These are phyloP conservation scores for Mycena polygramma DNA, from an alignment of 768 basidiomycete species.

Conservation along the genomic window DNA sequence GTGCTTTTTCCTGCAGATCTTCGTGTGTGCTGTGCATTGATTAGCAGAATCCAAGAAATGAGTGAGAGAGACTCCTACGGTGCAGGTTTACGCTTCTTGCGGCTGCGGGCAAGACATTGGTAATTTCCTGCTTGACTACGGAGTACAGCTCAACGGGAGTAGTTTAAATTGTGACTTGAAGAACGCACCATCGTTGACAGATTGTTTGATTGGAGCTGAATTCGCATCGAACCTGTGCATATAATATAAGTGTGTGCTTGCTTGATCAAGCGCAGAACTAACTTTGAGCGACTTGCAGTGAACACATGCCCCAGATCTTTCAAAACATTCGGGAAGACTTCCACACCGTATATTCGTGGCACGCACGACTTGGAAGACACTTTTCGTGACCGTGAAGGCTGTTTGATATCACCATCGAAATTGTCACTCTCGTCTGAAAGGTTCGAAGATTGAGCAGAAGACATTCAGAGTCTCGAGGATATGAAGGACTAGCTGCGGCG, in stretches of 20 bases:
- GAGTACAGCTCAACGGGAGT: background rate
- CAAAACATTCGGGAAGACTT: conserved; percentile 2
- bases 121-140: conserved; percentile 54
- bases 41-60: conserved; percentile 8
- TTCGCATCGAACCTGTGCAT: conserved; percentile 64
- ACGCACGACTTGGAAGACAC: conserved; percentile 20
- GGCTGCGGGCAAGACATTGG: conserved; percentile 58
- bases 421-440: conserved; percentile 27
- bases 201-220: conserved; percentile 57
- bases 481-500: conserved; percentile 30
- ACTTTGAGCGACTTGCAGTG: conserved; percentile 73
- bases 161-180: background rate
- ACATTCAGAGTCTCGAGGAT: conserved; percentile 6
- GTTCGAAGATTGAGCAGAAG: conserved; percentile 6
- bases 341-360: too few relatives aligned
- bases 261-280: conserved; percentile 19
- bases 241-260: background rate
- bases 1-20: conserved; percentile 61
- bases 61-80: conserved; percentile 53
- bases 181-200: conserved; percentile 58
- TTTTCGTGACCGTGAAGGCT: conserved; percentile 1
- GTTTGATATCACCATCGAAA: conserved; percentile 1
- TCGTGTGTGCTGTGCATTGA: conserved; percentile 62
- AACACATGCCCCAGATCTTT: conserved; percentile 65
- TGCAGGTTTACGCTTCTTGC: conserved; percentile 71